A percentile compares a stretch with the other conserved stretches of the same genome.
These are phyloP conservation scores for Leccinum barrowsii DNA, from an alignment of 768 basidiomycete species.

Conservation along the genomic window DNA sequence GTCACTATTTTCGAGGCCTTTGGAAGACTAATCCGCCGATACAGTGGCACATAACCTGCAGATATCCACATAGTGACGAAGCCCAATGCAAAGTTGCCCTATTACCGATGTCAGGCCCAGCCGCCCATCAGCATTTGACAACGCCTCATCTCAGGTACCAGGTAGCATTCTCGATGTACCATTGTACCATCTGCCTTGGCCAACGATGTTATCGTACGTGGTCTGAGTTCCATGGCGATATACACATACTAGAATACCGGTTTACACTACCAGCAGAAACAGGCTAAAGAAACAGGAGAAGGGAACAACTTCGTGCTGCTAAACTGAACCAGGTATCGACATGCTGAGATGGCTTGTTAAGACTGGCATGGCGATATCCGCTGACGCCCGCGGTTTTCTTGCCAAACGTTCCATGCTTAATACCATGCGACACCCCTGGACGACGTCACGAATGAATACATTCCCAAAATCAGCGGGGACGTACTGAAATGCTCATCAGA, in stretches of 20 bases:
- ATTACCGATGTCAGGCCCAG: background rate
- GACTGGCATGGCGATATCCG: background rate
- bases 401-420: conserved; percentile 23
- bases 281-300: background rate
- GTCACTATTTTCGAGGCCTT: background rate
- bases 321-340: background rate
- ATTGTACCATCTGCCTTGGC: background rate
- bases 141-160: background rate
- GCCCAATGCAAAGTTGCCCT: background rate
- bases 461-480: background rate
- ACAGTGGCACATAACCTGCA: background rate
- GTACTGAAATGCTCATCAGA: conserved; percentile 13
- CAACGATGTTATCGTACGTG: background rate
- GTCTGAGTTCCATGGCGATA: background rate
- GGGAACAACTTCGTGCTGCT: background rate
- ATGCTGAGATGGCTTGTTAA: conserved; percentile 14
- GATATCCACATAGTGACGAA: too few species aligned
- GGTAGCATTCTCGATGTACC: background rate
- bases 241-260: background rate
- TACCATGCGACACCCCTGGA: conserved; percentile 27
- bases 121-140: too few species aligned
- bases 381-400: background rate
- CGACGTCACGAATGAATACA: background rate
- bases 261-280: background rate
- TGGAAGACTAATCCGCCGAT: background rate